phyloP scores from a whole-genome alignment of 768 basidiomycete genomes.

The Dentipellis fragilis region DNA sequence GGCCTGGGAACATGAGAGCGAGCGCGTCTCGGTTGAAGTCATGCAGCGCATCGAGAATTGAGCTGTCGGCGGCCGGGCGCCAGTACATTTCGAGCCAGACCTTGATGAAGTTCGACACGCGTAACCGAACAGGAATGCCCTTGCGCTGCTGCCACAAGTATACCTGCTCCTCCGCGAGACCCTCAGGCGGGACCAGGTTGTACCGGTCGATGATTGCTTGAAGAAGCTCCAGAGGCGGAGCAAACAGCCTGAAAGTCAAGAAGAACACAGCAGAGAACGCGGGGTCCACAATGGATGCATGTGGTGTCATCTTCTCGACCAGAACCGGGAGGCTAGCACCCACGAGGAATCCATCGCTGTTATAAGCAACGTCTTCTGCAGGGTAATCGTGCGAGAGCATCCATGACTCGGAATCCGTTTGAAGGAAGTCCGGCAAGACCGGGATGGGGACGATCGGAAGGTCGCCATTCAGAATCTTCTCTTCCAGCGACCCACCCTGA shows the following conservation, averaged over 20 bases:
- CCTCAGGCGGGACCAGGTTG: slow-evolving; percentile 59
- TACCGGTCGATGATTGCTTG: slow-evolving; percentile 75
- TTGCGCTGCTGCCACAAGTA: slow-evolving; percentile 80
- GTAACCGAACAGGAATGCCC: slow-evolving; percentile 80
- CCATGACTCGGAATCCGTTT: slow-evolving; percentile 37
- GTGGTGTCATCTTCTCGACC: slow-evolving; percentile 96
- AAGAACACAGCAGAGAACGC: slow-evolving; percentile 87
- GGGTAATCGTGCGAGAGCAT: slow-evolving; percentile 71
- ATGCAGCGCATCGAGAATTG: slow-evolving; percentile 44
- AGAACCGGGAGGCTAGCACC: slow-evolving; percentile 84
- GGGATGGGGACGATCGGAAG: slow-evolving; percentile 37
- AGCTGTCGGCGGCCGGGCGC: slow-evolving; percentile 65
- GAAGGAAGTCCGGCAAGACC: slow-evolving; percentile 18
- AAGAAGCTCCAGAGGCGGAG: slow-evolving; percentile 66
- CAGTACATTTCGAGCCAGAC: slow-evolving; percentile 90
- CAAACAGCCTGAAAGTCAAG: slow-evolving; percentile 90
- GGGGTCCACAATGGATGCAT: slow-evolving; percentile 82
- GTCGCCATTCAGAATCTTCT: slow-evolving; percentile 44
- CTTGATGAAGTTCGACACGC: slow-evolving; percentile 90
- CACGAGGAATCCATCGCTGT: slow-evolving; percentile 80
- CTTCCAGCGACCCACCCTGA: slow-evolving; percentile 32
- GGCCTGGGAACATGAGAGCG: slow-evolving; percentile 50
- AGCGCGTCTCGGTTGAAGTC: slow-evolving; percentile 57
- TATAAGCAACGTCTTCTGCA: slow-evolving; percentile 80
- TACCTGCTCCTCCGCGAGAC: slow-evolving; percentile 47